These are phyloP conservation scores for Candida taoyuanica DNA, from an alignment of 805 yeast species.

Conservation along the genomic window DNA sequence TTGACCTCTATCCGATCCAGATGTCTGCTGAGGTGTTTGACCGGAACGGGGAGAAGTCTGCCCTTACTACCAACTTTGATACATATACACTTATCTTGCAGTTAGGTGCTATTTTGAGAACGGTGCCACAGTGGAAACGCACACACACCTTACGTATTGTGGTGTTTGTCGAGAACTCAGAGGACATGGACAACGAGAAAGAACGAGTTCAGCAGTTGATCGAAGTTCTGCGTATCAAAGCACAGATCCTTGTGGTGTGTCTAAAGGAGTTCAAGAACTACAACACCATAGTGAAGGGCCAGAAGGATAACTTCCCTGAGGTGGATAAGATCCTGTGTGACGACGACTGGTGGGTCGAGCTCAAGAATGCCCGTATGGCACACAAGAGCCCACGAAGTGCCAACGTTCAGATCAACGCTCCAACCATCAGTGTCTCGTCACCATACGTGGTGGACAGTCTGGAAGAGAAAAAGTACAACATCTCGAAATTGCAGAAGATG, in stretches of 20 bases:
- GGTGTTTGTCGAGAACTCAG: slow-evolving; percentile 77
- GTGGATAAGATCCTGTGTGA: slow-evolving; percentile 47
- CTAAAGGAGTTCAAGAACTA: slow-evolving; percentile 57
- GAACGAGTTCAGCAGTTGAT: slow-evolving; percentile 58
- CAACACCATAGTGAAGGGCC: slow-evolving; percentile 74
- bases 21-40: slow-evolving; percentile 82
- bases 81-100: slow-evolving; percentile 93
- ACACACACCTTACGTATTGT: slow-evolving; percentile 74
- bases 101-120: slow-evolving; percentile 85
- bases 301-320: slow-evolving; percentile 35
- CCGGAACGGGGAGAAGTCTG: slow-evolving; percentile 57
- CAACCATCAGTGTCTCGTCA: slow-evolving; percentile 31
- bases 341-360: slow-evolving; percentile 87
- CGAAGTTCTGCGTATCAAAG: slow-evolving; percentile 77
- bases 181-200: slow-evolving; percentile 68
- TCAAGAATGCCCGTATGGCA: slow-evolving; percentile 50
- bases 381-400: neutral
- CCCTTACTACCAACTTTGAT: slow-evolving; percentile 86
- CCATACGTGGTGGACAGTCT: slow-evolving; percentile 21
- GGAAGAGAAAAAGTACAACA: slow-evolving; percentile 30
- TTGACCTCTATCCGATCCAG: slow-evolving; percentile 94
- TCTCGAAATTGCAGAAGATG: slow-evolving; percentile 66
- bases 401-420: slow-evolving; percentile 28
- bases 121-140: slow-evolving; percentile 90
- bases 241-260: slow-evolving; percentile 71